Base-by-base conservation (phyloP, 352 stramenopile genomes). In the Pythium dissotocum region DNA sequence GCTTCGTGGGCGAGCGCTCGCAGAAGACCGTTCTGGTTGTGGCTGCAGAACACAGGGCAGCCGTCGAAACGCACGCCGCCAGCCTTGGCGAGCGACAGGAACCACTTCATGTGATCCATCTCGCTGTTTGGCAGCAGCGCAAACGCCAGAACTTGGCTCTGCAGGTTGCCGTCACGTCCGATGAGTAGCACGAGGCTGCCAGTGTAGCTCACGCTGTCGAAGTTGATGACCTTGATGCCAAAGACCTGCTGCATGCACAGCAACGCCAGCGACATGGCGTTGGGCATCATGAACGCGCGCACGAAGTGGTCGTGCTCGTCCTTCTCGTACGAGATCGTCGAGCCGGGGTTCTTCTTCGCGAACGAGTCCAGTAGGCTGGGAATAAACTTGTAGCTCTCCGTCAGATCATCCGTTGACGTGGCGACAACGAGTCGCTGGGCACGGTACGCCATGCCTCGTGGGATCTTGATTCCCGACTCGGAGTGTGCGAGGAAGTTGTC, bases 371-470 rank as follows among this genome's bases (percentile, higher is more conserved):
- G 69, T 26, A 94, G 59, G 36, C 80, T 90, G 24, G 86, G 83
- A 26, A 94, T 87, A 56, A 91, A 87, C 69, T 91, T 91, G 76
- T 94, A 94, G 70, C 83, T 92, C 58, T 93, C 84, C 0, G 82
- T 83, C 26, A 94, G 69, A 53, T 94, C 84, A 44, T 93, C 84
- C 6, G 80, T 87, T 0, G 86, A 87, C n/a, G 78, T 80, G 0
- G 76, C 76, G n/a, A 90, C 83, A 2, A 90, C 84, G 9, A 94
- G 62, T 6, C 79, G 77, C 53, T 90, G 78, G 0, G 86, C 86
- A n/a, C 83, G 82, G 24, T 87, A 90, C 10, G 84, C 79, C 74
- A 93, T 88, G 24, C 85, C 82, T 16, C 83, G 80, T 18, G 85
- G 82, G 32, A 89, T 90, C 18, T 85, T 77, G 58, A 91, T 87